phyloP scores from a whole-genome alignment of 768 basidiomycete species.

The Chalciporus chontae region DNA sequence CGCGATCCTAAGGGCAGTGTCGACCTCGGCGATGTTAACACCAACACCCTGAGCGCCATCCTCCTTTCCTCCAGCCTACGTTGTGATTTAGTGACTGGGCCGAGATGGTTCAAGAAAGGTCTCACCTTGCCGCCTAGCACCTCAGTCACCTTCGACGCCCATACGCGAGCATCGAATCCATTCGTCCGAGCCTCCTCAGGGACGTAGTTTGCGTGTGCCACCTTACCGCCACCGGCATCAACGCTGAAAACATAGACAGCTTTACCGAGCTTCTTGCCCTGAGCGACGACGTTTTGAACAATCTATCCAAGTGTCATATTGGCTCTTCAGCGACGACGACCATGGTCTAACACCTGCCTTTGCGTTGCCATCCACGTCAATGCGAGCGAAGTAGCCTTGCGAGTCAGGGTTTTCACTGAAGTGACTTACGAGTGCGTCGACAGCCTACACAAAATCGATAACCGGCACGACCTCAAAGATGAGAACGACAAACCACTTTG shows the following conservation, averaged over 20 bases:
- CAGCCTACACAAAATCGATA: constrained; percentile 44
- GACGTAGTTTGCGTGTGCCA: constrained; percentile 86
- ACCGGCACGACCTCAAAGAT: neutral
- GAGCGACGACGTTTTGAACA: constrained; percentile 67
- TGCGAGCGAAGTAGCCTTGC: constrained; percentile 61
- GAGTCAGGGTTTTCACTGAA: constrained; percentile 77
- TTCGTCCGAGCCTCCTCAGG: constrained; percentile 57
- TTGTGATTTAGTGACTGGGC: constrained; percentile 7
- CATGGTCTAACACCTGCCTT: constrained; percentile 53
- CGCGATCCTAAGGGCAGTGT: constrained; percentile 65
- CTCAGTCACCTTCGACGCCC: constrained; percentile 77
- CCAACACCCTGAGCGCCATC: constrained; percentile 92
- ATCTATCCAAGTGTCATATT: constrained; percentile 40
- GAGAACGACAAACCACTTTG: constrained; percentile 57
- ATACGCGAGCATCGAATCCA: constrained; percentile 80
- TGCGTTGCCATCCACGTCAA: constrained; percentile 80
- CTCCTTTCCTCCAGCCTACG: constrained; percentile 91
- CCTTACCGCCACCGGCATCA: constrained; percentile 64
- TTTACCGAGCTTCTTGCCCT: constrained; percentile 80
- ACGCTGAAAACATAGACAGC: constrained; percentile 85
- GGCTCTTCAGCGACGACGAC: neutral
- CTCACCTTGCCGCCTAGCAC: constrained; percentile 87
- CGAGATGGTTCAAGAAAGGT: constrained; percentile 7
- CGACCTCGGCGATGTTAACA: constrained; percentile 52
- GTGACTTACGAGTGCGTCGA: constrained; percentile 63